Evolutionary conservation across 106 monocot species (phyloP), one percentile per base, ranked within the genome.

Genomic region (Dioscorea alata): DNA sequence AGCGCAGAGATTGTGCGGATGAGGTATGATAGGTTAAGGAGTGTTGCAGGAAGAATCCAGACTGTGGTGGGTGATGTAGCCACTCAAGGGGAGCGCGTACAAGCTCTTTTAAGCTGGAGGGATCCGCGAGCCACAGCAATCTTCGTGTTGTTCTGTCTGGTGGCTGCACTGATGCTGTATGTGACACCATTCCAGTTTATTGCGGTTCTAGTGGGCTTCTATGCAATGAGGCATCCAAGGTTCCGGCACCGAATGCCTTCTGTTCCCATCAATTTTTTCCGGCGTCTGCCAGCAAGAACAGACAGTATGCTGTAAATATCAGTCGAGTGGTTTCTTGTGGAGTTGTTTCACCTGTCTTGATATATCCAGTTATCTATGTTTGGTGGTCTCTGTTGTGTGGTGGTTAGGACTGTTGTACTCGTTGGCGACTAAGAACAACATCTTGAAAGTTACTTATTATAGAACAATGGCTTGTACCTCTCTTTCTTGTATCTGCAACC

Each of bases 1-100:
- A 69, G 76, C n/a, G 48, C 71, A 6, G 81, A 81, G 54, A 5
- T 81, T 14, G 71, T 81, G 8, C 34, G 76, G 32, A 68, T 72
- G 81, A 71, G 81, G 71, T 81, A 81, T 34, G 81, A 81, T 48
- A 65, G 81, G 48, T 42, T 81, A 57, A 81, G 81, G 67, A 81
- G 76, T 19, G 81, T 81, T 4, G 81, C 81, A 0, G 81, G 81
- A 13, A 76, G 81, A 56, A 81, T 81, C 64, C 81, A 81, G 56
- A 81, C 81, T 13, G 81, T 81, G 25, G 81, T 81, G 13, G 81
- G 81, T 17, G 81, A 81, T 60, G 48, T 76, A 9, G 81, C 81
- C 4, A 72, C 81, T 12, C 81, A 81, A 32, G 81, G 81, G 62
- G 81, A 81, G 81, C 66, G 81, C 23, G 4, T 81, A 7, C 81